phyloP scores from a whole-genome alignment of 306 rosid genomes.

The Quercus gilva region DNA sequence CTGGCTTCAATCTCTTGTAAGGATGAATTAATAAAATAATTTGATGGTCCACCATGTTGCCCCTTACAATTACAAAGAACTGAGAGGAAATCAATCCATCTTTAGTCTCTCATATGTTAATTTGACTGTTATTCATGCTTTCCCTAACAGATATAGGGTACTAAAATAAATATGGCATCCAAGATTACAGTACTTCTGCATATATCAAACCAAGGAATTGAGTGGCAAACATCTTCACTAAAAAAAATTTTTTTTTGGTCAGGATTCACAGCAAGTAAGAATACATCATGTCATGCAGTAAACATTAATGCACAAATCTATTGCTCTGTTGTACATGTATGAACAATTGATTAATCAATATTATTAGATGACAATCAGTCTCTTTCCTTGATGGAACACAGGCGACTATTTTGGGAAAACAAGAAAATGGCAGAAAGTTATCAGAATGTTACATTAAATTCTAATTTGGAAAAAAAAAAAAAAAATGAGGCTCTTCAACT shows the following conservation, averaged over 20 bases:
- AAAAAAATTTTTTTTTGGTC: background rate
- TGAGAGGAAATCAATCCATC: background rate
- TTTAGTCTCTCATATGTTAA: background rate
- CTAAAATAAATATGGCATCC: background rate
- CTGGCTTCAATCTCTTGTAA: background rate
- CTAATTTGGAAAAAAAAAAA: background rate
- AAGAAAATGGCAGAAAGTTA: background rate
- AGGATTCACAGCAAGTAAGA: background rate
- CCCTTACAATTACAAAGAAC: no score
- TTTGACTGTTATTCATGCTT: background rate
- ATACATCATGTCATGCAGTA: background rate
- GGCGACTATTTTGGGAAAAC: background rate
- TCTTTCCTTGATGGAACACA: background rate
- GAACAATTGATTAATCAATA: background rate
- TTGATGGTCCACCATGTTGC: no score
- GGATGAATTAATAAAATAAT: background rate
- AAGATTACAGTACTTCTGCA: background rate
- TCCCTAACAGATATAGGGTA: background rate
- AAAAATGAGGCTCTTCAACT: background rate
- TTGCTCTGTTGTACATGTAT: background rate
- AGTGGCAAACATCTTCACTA: background rate
- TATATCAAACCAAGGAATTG: background rate
- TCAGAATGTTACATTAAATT: background rate
- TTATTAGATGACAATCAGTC: background rate
- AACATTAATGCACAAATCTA: background rate